Conservation (phyloP, 2,329 filamentous ascomycete genomes). For the Verticillium nubilum region DNA sequence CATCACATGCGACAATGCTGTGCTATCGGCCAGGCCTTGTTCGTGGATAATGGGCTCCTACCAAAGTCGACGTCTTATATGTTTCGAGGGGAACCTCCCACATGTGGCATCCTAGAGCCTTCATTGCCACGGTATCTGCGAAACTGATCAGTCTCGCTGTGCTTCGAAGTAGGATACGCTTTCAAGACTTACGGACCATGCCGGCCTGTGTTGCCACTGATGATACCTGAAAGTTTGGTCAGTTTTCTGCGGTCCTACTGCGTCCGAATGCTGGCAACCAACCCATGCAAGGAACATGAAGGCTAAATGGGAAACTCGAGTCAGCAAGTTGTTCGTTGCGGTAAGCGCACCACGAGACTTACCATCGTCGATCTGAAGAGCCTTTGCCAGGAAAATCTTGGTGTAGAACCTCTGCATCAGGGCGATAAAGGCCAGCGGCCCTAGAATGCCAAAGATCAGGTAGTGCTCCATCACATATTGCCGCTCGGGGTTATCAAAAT, state of each 20-base stretch:
- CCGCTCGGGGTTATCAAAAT: slow-evolving; percentile 18
- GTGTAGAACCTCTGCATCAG: slow-evolving; percentile 18
- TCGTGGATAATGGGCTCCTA: background rate
- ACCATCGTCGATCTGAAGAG: slow-evolving; percentile 17
- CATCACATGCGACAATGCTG: background rate
- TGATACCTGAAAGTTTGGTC: background rate
- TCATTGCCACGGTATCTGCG: slow-evolving; percentile 3
- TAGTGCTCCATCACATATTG: slow-evolving; percentile 15
- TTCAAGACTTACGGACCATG: slow-evolving; percentile 1
- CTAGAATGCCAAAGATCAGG: slow-evolving; percentile 12
- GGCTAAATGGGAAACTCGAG: background rate
- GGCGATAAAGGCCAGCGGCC: slow-evolving; percentile 9
- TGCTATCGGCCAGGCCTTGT: no score
- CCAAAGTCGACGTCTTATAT: slow-evolving; percentile 3
- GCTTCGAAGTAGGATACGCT: background rate
- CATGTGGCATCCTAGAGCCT: slow-evolving; percentile 14
- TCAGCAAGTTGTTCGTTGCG: background rate
- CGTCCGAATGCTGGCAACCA: slow-evolving; percentile 1
- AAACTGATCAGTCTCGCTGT: background rate
- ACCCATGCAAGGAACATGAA: slow-evolving; percentile 13
- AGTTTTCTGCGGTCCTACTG: background rate
- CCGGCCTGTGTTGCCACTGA: slow-evolving; percentile 4
- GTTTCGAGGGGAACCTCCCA: slow-evolving; percentile 13
- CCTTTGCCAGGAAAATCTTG: slow-evolving; percentile 18
- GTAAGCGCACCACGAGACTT: background rate